Evolutionary conservation across 2,329 filamentous ascomycete species (phyloP), one percentile per base, ranked within the genome.

Genomic region (Leptodontidium sp.): DNA sequence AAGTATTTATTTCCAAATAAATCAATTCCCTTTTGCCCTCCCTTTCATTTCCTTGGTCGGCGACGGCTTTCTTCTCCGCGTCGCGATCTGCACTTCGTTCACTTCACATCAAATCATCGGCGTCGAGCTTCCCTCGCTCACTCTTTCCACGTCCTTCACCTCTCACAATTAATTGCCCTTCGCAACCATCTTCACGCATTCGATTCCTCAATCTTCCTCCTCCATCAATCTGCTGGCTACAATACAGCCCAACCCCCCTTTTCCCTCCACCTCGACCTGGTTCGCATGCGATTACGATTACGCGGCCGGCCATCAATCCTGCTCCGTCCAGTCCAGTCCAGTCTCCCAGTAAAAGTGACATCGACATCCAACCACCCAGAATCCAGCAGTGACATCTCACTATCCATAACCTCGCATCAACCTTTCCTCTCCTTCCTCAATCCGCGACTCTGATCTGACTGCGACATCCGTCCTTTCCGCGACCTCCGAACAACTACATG

Each of bases 401-500:
- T 21, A 21, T 21, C 21, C 21, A 21, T 21, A 21, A 21, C 21
- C 21, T 21, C 26, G 26, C 29, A 45, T 9, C 29, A 32, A 32
- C 29, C 29, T 32, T 6, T 32, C 29, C 29, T 32, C 29, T 6
- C 45, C 17, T 21, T 47, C 52, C 32, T 26, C 15, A n/a, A 32
- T 29, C 32, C 29, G 6, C 29, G 29, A 32, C 29, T 32, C 29
- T 32, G 6, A 32, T 32, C 29, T 32, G 29, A 32, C 29, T 12
- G 15, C 52, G 32, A 35, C 29, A 35, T n/a, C 17, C 52, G 26
- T 55, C 52, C 45, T 17, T 17, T 5, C 45, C 29, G 52, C 52
- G 32, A 15, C 6, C 52, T n/a, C 32, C 17, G 32, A 24, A n/a
- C 43, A 67, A 57, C 62, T 66, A 50, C 40, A 77, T 76, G 74